Evolutionary conservation across 1,284 basidiomycete species (phyloP).

Genomic region (Apiotrichum montevideense): DNA sequence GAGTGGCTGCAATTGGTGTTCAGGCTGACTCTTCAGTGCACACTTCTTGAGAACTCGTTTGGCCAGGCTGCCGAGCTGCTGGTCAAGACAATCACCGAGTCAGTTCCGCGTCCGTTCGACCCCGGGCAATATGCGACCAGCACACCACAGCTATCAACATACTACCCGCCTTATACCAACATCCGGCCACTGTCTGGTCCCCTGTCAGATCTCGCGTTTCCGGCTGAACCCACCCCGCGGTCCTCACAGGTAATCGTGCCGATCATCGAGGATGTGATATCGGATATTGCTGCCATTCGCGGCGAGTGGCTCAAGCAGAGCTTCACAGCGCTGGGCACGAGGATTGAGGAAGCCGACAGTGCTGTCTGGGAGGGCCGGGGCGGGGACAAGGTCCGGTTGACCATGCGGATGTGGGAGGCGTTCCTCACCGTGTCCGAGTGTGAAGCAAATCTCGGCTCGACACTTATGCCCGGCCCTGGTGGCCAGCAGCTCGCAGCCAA

Average conservation of each 20-base stretch:
- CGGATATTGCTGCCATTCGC: slow-evolving; percentile 22
- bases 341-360: slow-evolving; percentile 35
- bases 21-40: slow-evolving; percentile 15
- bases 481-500: slow-evolving; percentile 26
- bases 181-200: slow-evolving; percentile 22
- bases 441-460: slow-evolving; percentile 35
- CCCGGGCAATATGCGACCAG: slow-evolving; percentile 12
- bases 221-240: slow-evolving; percentile 23
- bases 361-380: slow-evolving; percentile 30
- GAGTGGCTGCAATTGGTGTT: slow-evolving; percentile 5
- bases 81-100: slow-evolving; percentile 25
- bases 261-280: slow-evolving; percentile 24
- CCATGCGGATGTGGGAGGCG: slow-evolving; percentile 33
- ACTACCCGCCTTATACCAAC: slow-evolving; percentile 27
- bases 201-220: slow-evolving; percentile 19
- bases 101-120: slow-evolving; percentile 10
- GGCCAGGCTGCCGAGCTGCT: slow-evolving; percentile 32
- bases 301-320: slow-evolving; percentile 34
- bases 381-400: slow-evolving; percentile 32
- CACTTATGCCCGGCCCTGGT: slow-evolving; percentile 33
- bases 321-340: slow-evolving; percentile 17
- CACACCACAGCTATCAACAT: slow-evolving; percentile 31
- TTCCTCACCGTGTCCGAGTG: slow-evolving; percentile 35
- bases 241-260: slow-evolving; percentile 24
- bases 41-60: slow-evolving; percentile 39